These are phyloP conservation scores for Phycomyces nitens DNA, from an alignment of 192 early-diverging fungal species.

Conservation along the genomic window DNA sequence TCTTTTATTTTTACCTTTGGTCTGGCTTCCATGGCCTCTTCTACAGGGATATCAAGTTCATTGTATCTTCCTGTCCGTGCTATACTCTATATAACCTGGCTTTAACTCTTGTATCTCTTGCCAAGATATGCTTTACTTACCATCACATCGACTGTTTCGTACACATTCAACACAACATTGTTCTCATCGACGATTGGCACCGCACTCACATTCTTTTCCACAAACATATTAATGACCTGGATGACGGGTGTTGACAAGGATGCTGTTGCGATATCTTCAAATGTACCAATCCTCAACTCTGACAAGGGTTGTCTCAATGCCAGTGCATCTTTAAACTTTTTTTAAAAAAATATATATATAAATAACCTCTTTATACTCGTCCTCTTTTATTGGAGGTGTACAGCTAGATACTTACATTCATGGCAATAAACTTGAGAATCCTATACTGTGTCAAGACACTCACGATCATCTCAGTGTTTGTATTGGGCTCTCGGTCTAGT, in stretches of 20 bases:
- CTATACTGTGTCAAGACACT: slow-evolving; percentile 77
- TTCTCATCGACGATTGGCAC: slow-evolving; percentile 91
- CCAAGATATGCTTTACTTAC: slow-evolving; percentile 43
- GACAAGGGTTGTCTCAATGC: slow-evolving; percentile 31
- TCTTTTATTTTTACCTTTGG: slow-evolving; percentile 56
- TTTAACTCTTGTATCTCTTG: too few relatives aligned
- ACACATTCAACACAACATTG: slow-evolving; percentile 85
- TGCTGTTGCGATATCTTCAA: slow-evolving; percentile 77
- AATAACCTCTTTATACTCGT: slow-evolving; percentile 61
- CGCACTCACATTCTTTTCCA: slow-evolving; percentile 83
- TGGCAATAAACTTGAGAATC: slow-evolving; percentile 33
- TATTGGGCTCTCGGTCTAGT: slow-evolving; percentile 75
- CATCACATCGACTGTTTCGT: slow-evolving; percentile 96
- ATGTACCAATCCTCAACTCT: slow-evolving; percentile 76
- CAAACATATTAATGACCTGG: slow-evolving; percentile 89
- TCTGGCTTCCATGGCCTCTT: slow-evolving; percentile 76
- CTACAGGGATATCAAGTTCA: slow-evolving; percentile 84
- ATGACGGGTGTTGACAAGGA: slow-evolving; percentile 79
- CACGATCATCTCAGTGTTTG: slow-evolving; percentile 80
- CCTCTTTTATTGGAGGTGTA: slow-evolving; percentile 39
- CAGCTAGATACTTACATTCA: slow-evolving; percentile 21
- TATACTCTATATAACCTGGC: slow-evolving; percentile 47
- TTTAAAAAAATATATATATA: slow-evolving; percentile 7
- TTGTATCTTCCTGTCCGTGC: slow-evolving; percentile 66
- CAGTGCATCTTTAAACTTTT: slow-evolving; percentile 27